Evolutionary conservation across 495 filamentous ascomycete species (phyloP).

Genomic region (Hyaloscypha finlandica): DNA sequence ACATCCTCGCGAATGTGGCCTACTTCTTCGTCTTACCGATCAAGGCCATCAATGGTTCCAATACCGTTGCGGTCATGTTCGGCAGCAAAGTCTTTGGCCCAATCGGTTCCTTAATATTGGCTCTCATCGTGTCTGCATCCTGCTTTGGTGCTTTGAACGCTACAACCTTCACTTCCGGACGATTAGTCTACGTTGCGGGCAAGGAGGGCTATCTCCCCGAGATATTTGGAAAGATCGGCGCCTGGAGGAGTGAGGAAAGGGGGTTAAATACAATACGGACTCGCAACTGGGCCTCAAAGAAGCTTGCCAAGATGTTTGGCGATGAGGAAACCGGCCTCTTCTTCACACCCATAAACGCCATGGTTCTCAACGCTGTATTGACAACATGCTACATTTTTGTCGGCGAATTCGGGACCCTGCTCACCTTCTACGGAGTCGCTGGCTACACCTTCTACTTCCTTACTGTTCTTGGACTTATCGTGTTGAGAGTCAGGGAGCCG

Average conservation of each 20-base stretch:
- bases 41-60: slow-evolving; percentile 73
- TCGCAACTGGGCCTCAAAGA: slow-evolving; percentile 58
- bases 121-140: slow-evolving; percentile 82
- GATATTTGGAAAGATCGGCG: slow-evolving; percentile 80
- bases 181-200: slow-evolving; percentile 90
- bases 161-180: slow-evolving; percentile 88
- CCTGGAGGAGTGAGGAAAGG: slow-evolving; percentile 48
- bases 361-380: slow-evolving; percentile 74
- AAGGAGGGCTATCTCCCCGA: slow-evolving; percentile 93
- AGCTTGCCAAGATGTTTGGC: slow-evolving; percentile 59
- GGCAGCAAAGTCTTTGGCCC: slow-evolving; percentile 87
- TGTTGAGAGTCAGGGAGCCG: slow-evolving; percentile 87
- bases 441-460: slow-evolving; percentile 97
- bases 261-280: slow-evolving; percentile 49
- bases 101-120: slow-evolving; percentile 78
- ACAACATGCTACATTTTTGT: slow-evolving; percentile 76
- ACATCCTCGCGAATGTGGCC: slow-evolving; percentile 85
- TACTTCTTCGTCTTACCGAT: slow-evolving; percentile 96
- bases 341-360: slow-evolving; percentile 88
- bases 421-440: slow-evolving; percentile 96
- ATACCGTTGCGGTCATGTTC: slow-evolving; percentile 94
- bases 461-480: slow-evolving; percentile 89
- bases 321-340: slow-evolving; percentile 64
- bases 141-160: slow-evolving; percentile 94
- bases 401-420: slow-evolving; percentile 86